Percentiles rank a stretch among this genome's conserved stretches.
Evolutionary conservation across 805 yeast species (phyloP).

Genomic region (Metschnikowia rubicola): DNA sequence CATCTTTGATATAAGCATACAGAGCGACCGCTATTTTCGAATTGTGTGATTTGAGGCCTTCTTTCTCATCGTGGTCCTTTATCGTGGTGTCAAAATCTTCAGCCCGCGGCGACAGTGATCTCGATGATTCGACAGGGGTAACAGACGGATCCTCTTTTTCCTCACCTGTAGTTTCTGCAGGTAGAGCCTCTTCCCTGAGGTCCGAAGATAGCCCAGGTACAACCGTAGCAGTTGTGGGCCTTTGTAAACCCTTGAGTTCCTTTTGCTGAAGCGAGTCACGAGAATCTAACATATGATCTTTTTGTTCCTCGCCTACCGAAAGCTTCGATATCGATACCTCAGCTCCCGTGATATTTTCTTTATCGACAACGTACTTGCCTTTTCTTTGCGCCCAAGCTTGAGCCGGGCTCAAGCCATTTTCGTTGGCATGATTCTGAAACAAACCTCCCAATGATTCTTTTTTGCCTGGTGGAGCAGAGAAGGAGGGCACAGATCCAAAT

Average conservation of each 20-base stretch:
- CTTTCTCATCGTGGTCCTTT: not conserved
- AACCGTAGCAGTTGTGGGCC: no score
- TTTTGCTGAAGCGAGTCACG: no score
- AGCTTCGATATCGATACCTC: no score
- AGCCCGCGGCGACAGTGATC: no score
- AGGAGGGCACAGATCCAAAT: constrained; percentile 8
- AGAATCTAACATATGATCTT: no score
- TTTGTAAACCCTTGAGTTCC: no score
- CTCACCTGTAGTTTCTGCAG: no score
- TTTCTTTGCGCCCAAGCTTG: constrained; percentile 93
- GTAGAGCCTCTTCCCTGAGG: no score
- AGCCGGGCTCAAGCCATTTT: constrained; percentile 86
- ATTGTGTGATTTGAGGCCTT: not conserved
- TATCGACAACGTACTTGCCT: constrained; percentile 55
- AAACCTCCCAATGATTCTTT: constrained; percentile 24
- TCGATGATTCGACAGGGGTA: no score
- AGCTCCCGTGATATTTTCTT: constrained; percentile 7
- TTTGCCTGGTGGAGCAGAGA: constrained; percentile 7
- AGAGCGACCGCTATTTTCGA: constrained; percentile 62
- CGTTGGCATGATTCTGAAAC: constrained; percentile 41
- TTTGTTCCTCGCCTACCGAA: no score
- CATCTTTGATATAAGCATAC: constrained; percentile 74
- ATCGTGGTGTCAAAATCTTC: not conserved
- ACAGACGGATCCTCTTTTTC: no score
- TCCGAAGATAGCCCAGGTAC: no score